A percentile compares a stretch with the other conserved stretches of the same genome.
phyloP scores from a whole-genome alignment of 2,329 filamentous ascomycete species.

The Exophiala xenobiotica region DNA sequence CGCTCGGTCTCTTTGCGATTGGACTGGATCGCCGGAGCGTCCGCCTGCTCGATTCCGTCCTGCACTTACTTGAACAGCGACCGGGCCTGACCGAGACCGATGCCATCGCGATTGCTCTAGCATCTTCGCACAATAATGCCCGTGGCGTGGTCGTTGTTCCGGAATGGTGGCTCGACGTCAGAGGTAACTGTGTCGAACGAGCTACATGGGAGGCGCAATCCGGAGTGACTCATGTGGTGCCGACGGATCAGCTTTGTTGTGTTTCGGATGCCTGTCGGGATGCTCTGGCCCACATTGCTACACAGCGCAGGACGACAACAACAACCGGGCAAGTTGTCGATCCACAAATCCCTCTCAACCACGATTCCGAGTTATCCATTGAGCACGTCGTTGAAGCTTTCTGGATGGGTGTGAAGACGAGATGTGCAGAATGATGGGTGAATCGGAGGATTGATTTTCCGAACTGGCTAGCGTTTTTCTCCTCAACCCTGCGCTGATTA shows the following conservation, averaged over 20 bases:
- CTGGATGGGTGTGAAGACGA: neutral
- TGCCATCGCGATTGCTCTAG: neutral
- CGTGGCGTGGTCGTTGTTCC: neutral
- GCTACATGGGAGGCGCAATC: conserved; percentile 3
- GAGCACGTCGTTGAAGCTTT: neutral
- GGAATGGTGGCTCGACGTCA: conserved; percentile 2
- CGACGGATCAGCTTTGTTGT: conserved; percentile 2
- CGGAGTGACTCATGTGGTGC: neutral
- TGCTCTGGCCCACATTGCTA: neutral
- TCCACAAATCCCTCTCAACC: neutral
- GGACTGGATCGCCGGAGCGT: neutral
- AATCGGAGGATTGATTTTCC: too few species aligned
- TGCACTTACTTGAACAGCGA: neutral
- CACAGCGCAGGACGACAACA: neutral
- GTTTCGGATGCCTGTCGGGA: neutral
- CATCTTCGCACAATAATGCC: neutral
- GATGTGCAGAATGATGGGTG: too few species aligned
- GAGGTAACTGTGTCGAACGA: conserved; percentile 1
- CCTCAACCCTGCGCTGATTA: too few species aligned
- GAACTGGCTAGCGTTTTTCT: too few species aligned
- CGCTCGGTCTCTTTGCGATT: conserved; percentile 3
- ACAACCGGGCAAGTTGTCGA: too few species aligned
- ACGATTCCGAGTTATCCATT: neutral
- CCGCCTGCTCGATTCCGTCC: neutral
- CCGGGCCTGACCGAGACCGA: neutral